Conservation (phyloP, 345 rosid genomes). For the Heritiera littoralis region DNA sequence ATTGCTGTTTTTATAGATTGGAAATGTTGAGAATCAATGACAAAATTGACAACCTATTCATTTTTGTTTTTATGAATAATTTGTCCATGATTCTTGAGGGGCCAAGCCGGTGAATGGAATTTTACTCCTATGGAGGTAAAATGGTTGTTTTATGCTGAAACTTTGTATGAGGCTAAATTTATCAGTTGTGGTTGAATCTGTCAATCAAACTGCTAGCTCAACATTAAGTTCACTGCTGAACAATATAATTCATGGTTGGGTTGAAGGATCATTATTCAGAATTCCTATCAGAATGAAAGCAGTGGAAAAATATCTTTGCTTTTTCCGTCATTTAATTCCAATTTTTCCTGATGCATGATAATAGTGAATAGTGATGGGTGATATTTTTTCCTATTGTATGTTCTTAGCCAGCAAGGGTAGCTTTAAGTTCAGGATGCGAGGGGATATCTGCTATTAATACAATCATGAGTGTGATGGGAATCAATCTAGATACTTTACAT, state of each 20-base stretch:
- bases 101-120: background rate
- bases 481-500: slow-evolving; percentile 70
- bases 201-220: background rate
- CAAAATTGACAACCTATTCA: background rate
- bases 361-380: slow-evolving; percentile 12
- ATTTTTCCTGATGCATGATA: background rate
- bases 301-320: background rate
- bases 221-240: background rate
- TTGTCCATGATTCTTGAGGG: background rate
- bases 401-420: slow-evolving; percentile 82
- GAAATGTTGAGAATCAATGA: background rate
- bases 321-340: background rate
- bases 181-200: background rate
- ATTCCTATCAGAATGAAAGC: background rate
- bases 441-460: slow-evolving; percentile 91
- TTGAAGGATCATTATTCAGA: background rate
- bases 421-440: slow-evolving; percentile 79
- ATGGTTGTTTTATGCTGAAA: background rate
- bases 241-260: background rate
- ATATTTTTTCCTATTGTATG: slow-evolving; percentile 11
- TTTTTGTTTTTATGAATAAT: background rate
- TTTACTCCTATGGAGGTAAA: background rate
- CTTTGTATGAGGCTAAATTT: background rate
- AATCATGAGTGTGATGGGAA: slow-evolving; percentile 98
- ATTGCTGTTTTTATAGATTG: background rate